Conservation (phyloP, 176 grass and related monocot genomes). For the Alopecurus myosuroides region DNA sequence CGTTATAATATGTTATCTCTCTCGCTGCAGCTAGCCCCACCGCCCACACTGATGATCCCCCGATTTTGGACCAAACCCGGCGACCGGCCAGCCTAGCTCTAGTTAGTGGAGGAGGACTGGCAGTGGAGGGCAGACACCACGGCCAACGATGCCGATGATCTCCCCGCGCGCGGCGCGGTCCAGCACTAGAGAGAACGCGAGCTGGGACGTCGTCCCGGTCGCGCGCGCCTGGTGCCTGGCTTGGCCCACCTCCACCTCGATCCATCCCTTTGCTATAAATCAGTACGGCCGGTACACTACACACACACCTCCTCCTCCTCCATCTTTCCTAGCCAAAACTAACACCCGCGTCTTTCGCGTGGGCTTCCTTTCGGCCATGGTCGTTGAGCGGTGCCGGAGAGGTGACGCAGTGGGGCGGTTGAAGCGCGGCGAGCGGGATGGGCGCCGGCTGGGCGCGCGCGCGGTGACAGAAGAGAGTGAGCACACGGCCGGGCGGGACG, state of each 20-base stretch:
- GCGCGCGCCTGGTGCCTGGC: background rate
- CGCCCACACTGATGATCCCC: slow-evolving; percentile 4
- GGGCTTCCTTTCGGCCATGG: background rate
- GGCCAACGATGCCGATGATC: background rate
- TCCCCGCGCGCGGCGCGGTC: no score
- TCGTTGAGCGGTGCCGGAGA: background rate
- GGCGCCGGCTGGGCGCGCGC: slow-evolving; percentile 14
- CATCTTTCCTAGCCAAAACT: background rate
- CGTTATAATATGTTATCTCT: slow-evolving; percentile 42
- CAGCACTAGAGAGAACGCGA: background rate
- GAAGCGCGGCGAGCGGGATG: background rate
- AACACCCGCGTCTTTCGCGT: background rate
- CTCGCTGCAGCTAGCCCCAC: slow-evolving; percentile 13
- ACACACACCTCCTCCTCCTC: background rate
- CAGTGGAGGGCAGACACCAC: background rate
- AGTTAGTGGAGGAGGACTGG: background rate
- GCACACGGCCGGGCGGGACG: slow-evolving; percentile 54
- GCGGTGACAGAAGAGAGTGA: slow-evolving; percentile 78
- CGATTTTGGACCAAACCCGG: background rate
- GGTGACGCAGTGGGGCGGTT: background rate
- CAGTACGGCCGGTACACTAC: background rate
- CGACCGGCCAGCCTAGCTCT: slow-evolving; percentile 17
- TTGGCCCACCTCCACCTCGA: background rate
- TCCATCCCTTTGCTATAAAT: slow-evolving; percentile 27
- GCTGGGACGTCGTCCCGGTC: background rate